These are phyloP conservation scores for Veloboletus limbatus DNA, from an alignment of 1,284 basidiomycete species.

Conservation along the genomic window DNA sequence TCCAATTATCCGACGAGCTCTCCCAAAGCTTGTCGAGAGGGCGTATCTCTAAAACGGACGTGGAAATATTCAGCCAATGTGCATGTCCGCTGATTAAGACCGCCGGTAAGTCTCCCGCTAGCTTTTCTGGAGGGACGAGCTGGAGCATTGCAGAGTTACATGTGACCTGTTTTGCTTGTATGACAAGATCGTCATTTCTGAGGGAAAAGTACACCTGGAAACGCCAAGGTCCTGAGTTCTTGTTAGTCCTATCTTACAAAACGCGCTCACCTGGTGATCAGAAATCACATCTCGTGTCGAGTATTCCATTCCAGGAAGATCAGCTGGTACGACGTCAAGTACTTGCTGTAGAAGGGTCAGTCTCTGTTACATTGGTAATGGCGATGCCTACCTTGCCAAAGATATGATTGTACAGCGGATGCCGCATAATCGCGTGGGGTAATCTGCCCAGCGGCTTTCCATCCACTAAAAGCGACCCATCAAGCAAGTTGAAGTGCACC, in stretches of 20 bases:
- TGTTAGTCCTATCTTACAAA: slow-evolving; percentile 1
- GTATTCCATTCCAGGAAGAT: slow-evolving; percentile 38
- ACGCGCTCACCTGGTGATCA: slow-evolving; percentile 21
- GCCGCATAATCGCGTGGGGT: slow-evolving; percentile 31
- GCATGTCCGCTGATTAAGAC: slow-evolving; percentile 33
- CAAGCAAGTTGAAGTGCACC: slow-evolving; percentile 41
- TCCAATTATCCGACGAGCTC: slow-evolving; percentile 20
- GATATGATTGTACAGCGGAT: slow-evolving; percentile 36
- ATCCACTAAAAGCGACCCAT: slow-evolving; percentile 42
- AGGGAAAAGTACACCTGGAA: slow-evolving; percentile 35
- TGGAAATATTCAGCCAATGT: slow-evolving; percentile 41
- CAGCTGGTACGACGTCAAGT: slow-evolving; percentile 37
- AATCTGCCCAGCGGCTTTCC: slow-evolving; percentile 41
- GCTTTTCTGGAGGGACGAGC: slow-evolving; percentile 35
- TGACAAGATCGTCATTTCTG: slow-evolving; percentile 24
- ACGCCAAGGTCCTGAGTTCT: background rate
- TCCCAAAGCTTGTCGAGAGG: slow-evolving; percentile 30
- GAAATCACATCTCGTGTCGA: slow-evolving; percentile 26
- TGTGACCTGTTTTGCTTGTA: slow-evolving; percentile 24
- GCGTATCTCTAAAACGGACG: slow-evolving; percentile 38
- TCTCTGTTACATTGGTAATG: background rate
- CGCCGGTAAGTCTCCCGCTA: slow-evolving; percentile 40
- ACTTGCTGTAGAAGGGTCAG: slow-evolving; percentile 28
- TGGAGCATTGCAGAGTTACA: slow-evolving; percentile 23
- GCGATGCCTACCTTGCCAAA: slow-evolving; percentile 28